A percentile compares a stretch with the other conserved stretches of the same genome.
Evolutionary conservation across 78 protist genomes (phyloP).

Genomic region (Speleostelium caveatum): DNA sequence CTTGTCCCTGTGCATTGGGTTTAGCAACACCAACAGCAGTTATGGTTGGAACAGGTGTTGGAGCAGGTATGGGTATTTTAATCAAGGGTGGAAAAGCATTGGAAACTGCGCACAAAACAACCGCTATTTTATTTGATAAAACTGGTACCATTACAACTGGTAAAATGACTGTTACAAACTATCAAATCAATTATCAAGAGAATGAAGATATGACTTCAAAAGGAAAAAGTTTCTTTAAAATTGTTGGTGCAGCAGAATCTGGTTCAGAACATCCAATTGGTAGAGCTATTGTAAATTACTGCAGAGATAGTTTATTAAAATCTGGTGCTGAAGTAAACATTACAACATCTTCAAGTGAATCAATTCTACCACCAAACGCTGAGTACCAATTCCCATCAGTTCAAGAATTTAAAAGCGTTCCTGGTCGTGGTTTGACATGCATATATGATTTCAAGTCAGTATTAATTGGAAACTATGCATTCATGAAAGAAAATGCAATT

Average conservation of each 20-base stretch:
- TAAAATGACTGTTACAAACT: constrained; percentile 66
- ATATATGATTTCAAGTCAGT: not conserved
- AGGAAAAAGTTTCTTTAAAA: constrained; percentile 14
- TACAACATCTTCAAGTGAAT: not conserved
- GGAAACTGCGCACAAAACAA: constrained; percentile 85
- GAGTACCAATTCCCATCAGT: constrained; percentile 35
- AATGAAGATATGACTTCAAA: not conserved
- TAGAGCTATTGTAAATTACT: constrained; percentile 58
- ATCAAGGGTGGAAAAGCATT: constrained; percentile 92
- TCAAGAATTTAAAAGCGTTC: constrained; percentile 33
- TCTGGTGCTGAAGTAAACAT: constrained; percentile 36
- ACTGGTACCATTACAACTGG: constrained; percentile 96
- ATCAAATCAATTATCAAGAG: not conserved
- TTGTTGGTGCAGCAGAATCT: constrained; percentile 68
- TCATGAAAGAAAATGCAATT: constrained; percentile 67
- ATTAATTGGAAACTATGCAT: constrained; percentile 52
- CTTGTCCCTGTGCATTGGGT: constrained; percentile 96
- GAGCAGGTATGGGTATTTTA: constrained; percentile 87
- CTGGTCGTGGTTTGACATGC: constrained; percentile 75
- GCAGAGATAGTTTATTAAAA: not conserved
- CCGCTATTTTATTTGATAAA: constrained; percentile 90
- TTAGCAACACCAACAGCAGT: constrained; percentile 96
- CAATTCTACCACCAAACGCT: no score
- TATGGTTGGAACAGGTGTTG: constrained; percentile 95
- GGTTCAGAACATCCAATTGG: constrained; percentile 90